phyloP scores from a whole-genome alignment of 75 land plant genomes.

The Picea sitchensis region DNA sequence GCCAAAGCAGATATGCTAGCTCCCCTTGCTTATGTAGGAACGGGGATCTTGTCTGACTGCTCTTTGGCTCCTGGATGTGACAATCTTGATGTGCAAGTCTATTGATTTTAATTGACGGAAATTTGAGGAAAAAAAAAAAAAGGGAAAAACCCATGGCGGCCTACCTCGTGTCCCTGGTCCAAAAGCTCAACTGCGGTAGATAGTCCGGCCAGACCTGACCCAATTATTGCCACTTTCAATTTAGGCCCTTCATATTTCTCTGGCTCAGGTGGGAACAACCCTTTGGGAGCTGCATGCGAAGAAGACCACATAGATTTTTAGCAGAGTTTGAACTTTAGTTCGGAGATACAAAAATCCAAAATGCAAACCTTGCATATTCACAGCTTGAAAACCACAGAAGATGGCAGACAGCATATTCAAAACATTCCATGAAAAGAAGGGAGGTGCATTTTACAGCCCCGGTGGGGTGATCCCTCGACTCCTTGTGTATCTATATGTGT shows the following conservation, averaged over 20 bases:
- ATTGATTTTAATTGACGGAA: too few relatives aligned
- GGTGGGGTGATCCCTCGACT: too few relatives aligned
- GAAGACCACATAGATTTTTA: background rate
- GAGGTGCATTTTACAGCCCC: too few relatives aligned
- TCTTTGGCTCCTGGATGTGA: too few relatives aligned
- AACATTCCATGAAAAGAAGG: background rate
- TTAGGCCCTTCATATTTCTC: conserved; percentile 87
- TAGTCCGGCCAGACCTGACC: conserved; percentile 98
- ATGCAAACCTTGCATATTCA: background rate
- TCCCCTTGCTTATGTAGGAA: too few relatives aligned
- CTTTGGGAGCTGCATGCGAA: conserved; percentile 78
- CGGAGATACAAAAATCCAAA: background rate
- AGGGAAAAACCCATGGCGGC: too few relatives aligned
- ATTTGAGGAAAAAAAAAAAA: too few relatives aligned
- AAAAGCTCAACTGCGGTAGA: conserved; percentile 97
- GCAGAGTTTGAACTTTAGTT: background rate
- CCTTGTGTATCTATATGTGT: too few relatives aligned
- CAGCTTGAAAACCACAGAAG: background rate
- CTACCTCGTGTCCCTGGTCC: conserved; percentile 97
- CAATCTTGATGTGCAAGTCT: too few relatives aligned
- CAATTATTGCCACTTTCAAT: conserved; percentile 93
- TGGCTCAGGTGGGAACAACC: conserved; percentile 95
- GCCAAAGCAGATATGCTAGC: too few relatives aligned
- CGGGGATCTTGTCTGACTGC: too few relatives aligned
- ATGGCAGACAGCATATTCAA: background rate